Conservation (phyloP, 805 yeast species). For the Suhomyces sp. region DNA sequence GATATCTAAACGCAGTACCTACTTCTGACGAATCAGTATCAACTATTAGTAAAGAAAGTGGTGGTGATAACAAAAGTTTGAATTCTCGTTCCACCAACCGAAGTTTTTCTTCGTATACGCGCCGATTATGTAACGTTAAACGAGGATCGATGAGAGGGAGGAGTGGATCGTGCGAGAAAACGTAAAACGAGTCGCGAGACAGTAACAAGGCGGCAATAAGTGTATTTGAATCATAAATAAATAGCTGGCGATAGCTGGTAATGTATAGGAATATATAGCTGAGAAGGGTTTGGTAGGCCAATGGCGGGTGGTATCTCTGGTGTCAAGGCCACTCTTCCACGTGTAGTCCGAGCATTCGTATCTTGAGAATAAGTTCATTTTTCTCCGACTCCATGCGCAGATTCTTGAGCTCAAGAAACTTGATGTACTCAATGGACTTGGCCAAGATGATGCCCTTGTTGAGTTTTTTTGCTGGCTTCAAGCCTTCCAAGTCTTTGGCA, state of each 20-base stretch:
- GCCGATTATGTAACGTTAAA: slow-evolving; percentile 1
- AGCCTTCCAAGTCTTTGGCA: slow-evolving; percentile 57
- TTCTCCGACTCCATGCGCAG: slow-evolving; percentile 50
- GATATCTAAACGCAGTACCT: neutral
- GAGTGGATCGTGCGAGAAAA: neutral
- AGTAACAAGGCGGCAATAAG: neutral
- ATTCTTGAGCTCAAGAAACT: slow-evolving; percentile 65
- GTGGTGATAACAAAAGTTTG: neutral
- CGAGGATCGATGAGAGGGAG: neutral
- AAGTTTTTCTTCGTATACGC: neutral
- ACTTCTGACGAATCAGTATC: neutral
- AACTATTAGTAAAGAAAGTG: neutral
- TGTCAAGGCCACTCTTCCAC: slow-evolving; percentile 6
- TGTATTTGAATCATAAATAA: neutral
- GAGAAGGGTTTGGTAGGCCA: too few relatives aligned
- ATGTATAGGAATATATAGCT: neutral
- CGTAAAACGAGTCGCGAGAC: too few relatives aligned
- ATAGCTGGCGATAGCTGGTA: too few relatives aligned
- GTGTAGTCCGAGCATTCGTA: slow-evolving; percentile 32
- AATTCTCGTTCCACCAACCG: neutral
- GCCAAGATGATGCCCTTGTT: slow-evolving; percentile 76
- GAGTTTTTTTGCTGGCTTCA: slow-evolving; percentile 69
- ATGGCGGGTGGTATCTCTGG: neutral
- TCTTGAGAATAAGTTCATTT: slow-evolving; percentile 41
- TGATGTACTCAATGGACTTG: slow-evolving; percentile 78